phyloP scores from a whole-genome alignment of 495 filamentous ascomycete species.

The Xanthoparmelia taractica region DNA sequence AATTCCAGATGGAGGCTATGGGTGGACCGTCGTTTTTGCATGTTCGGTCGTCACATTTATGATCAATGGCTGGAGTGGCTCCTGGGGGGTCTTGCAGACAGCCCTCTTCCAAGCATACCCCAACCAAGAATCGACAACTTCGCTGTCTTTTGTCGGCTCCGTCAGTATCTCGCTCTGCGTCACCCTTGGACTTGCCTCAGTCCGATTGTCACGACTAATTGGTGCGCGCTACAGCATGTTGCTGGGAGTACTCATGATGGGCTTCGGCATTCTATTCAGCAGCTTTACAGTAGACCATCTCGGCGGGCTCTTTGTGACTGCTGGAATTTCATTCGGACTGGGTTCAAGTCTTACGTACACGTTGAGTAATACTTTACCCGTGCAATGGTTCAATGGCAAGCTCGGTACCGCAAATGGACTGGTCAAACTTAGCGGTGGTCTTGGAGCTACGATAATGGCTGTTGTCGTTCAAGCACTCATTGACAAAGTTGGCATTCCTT shows the following conservation, averaged over 20 bases:
- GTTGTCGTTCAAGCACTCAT: conserved; percentile 44
- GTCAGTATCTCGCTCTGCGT: conserved; percentile 42
- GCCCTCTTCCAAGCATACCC: conserved; percentile 39
- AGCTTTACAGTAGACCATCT: conserved; percentile 44
- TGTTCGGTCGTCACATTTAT: conserved; percentile 49
- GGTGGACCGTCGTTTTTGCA: conserved; percentile 48
- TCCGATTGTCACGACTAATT: conserved; percentile 41
- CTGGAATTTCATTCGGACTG: conserved; percentile 46
- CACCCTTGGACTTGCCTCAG: conserved; percentile 42
- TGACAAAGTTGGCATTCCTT: conserved; percentile 41
- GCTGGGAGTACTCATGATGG: conserved; percentile 41
- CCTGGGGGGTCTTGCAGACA: conserved; percentile 53
- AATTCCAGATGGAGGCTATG: conserved; percentile 50
- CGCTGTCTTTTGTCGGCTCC: conserved; percentile 50
- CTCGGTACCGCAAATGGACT: conserved; percentile 51
- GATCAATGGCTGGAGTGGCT: conserved; percentile 46
- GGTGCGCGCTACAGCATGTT: conserved; percentile 41
- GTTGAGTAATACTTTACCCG: conserved; percentile 30
- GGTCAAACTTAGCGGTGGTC: conserved; percentile 46
- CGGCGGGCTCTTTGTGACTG: conserved; percentile 47
- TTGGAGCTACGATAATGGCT: conserved; percentile 46
- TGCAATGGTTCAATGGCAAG: conserved; percentile 49
- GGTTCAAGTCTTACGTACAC: conserved; percentile 27
- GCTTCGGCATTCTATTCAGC: conserved; percentile 42
- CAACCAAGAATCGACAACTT: conserved; percentile 39